phyloP scores from a whole-genome alignment of 75 land plant genomes.

The Selaginella tamariscina region DNA sequence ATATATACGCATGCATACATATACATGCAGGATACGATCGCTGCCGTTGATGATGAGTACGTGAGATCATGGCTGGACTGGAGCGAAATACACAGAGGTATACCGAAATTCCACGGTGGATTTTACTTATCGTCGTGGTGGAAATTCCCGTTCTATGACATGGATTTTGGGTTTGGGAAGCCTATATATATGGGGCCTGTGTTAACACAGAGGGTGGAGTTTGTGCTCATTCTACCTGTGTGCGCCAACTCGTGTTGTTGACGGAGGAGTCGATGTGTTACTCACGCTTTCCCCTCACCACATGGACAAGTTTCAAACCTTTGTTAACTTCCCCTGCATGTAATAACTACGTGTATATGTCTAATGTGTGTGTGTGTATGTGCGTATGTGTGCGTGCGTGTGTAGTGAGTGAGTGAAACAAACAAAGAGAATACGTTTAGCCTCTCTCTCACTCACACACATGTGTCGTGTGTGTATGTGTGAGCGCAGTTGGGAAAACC shows the following conservation, averaged over 20 bases:
- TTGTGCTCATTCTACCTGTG: conserved; percentile 39
- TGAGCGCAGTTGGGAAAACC: no score
- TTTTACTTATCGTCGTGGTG: conserved; percentile 39
- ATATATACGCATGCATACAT: no score
- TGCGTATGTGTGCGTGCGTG: no score
- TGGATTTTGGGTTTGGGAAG: conserved; percentile 56
- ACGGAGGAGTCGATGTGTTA: neutral
- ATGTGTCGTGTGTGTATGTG: no score
- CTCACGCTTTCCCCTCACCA: neutral
- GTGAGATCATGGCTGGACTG: conserved; percentile 8
- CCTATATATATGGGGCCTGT: conserved; percentile 53
- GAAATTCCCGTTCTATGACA: conserved; percentile 44
- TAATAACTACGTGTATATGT: neutral
- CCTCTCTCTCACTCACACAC: no score
- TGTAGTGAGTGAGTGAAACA: no score
- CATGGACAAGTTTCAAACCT: neutral
- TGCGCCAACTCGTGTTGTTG: neutral
- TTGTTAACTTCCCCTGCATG: neutral
- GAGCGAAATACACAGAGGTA: neutral
- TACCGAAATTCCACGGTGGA: neutral
- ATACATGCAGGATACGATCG: neutral
- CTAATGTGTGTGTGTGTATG: no score
- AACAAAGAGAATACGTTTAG: no score
- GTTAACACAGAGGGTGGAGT: conserved; percentile 36
- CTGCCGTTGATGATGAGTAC: conserved; percentile 28